Percentiles rank a stretch among this genome's conserved stretches.
Evolutionary conservation across 2,329 filamentous ascomycete species (phyloP).

Genomic region (Clonostachys byssicola): DNA sequence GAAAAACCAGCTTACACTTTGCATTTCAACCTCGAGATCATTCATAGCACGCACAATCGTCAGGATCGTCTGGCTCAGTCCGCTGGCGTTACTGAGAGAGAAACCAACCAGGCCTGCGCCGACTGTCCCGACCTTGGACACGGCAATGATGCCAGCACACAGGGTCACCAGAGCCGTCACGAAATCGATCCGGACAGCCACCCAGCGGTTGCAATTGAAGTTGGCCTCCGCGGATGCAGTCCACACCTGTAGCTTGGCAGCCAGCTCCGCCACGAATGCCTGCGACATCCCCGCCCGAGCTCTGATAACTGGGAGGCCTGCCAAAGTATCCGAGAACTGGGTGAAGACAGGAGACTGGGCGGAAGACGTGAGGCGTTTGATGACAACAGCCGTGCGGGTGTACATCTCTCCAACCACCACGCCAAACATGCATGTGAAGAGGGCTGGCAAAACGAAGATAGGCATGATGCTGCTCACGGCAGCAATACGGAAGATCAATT

Average conservation of each 20-base stretch:
- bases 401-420: constrained; percentile 44
- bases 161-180: constrained; percentile 48
- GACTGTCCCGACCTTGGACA: constrained; percentile 11
- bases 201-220: constrained; percentile 55
- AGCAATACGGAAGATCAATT: constrained; percentile 38
- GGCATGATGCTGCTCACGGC: constrained; percentile 47
- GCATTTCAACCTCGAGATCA: constrained; percentile 52
- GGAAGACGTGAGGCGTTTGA: constrained; percentile 39
- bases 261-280: constrained; percentile 43
- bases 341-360: constrained; percentile 51
- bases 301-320: constrained; percentile 46
- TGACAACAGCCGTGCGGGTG: constrained; percentile 40
- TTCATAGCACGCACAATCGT: constrained; percentile 49
- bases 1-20: constrained; percentile 35
- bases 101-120: constrained; percentile 2
- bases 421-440: constrained; percentile 38
- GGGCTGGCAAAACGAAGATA: constrained; percentile 41
- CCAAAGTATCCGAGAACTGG: constrained; percentile 48
- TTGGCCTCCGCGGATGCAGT: constrained; percentile 41
- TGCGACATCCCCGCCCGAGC: constrained; percentile 42
- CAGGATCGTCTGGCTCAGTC: constrained; percentile 46
- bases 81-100: constrained; percentile 51
- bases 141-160: constrained; percentile 46
- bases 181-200: constrained; percentile 48
- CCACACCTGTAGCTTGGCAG: constrained; percentile 41